Base-by-base conservation (phyloP, 108 stramenopile species). In the Nitzschia palea region DNA sequence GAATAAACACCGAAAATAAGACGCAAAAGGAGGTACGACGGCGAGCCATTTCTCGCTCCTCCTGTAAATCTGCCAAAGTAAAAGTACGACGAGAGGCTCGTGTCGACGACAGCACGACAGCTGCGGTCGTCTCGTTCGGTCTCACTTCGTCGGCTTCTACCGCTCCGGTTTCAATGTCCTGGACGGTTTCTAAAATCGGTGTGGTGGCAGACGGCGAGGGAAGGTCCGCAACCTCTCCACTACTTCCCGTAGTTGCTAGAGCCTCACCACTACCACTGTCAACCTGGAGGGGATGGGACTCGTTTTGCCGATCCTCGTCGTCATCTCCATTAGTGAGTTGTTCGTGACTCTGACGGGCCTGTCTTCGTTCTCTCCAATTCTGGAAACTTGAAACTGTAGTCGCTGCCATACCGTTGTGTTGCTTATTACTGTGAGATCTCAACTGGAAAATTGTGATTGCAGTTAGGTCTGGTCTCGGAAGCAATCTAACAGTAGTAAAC, bases 1-100 rank as follows among this genome's bases (percentile, higher is more conserved):
- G 85, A 40, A 94, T 57, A 54, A 90, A 91, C 28, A 80, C 64
- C 2, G 85, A 47, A 2, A 94, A 30, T 30, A 94, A 48, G 36
- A 86, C 74, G 55, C 89, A 90, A 25, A 73, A 85, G 36, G 55
- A 57, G 42, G 88, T 79, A 36, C 91, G 86, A 18, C 91, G 82
- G 36, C 79, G 85, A 20, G 78, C 67, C 42, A 83, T 47, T 56
- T 87, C 84, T 31, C 90, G 81, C 53, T 91, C 87, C 57, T 82
- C 77, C 43, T 85, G 77, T 51, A 85, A 73, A 44, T 85, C 84
- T 23, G 67, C 53, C 37, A 85, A 40, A 2, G 80, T 80, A 30
- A 67, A 44, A 15, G 37, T 69, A 1, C 53, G 34, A 50, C 76
- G 40, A 12, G 43, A 18, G 37, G 48, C 54, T 32, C 56, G 50